Base-by-base conservation (phyloP, 2,329 filamentous ascomycete genomes). In the Neocatenulostroma microsporum region DNA sequence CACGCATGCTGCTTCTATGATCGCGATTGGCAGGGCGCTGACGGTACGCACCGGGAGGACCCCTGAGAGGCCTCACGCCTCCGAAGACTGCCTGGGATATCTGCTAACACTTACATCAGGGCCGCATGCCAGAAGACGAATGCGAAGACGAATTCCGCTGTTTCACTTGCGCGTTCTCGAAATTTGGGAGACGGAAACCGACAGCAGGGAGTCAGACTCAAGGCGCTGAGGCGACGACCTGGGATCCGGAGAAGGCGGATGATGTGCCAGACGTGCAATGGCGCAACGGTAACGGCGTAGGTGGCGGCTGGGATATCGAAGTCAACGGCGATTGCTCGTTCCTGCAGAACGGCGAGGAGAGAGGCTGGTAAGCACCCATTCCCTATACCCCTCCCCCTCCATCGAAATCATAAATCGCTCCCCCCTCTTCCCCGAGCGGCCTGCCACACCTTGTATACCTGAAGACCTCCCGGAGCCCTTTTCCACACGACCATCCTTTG, bases 1-100 rank as follows among this genome's bases (percentile, higher is more conserved):
- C 62, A 82, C 84, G 1, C 91, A 98, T 65, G 91, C 91, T 2
- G 91, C 91, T 3, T 78, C 81, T 9, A 74, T 96, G 53, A 95
- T 98, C 56, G 82, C 84, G 7, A 74, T 91, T 48, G 89, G 89
- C 1, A 74, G 91, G 26, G 79, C 78, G 1, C 66, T 98, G 50
- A 95, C 88, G 2, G 87, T n/a, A n/a, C n/a, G n/a, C n/a, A n/a
- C n/a, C n/a, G n/a, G n/a, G n/a, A n/a, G n/a, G n/a, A n/a, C n/a
- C n/a, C n/a, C n/a, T n/a, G n/a, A n/a, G n/a, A n/a, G n/a, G n/a
- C n/a, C n/a, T n/a, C n/a, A n/a, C n/a, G n/a, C n/a, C n/a, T n/a
- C n/a, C n/a, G n/a, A n/a, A n/a, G n/a, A n/a, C n/a, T n/a, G n/a
- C n/a, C n/a, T n/a, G n/a, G n/a, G n/a, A n/a, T n/a, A n/a, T n/a